Evolutionary conservation across 2,329 filamentous ascomycete species (phyloP), one percentile per base, ranked within the genome.

Genomic region (Cordyceps militaris): DNA sequence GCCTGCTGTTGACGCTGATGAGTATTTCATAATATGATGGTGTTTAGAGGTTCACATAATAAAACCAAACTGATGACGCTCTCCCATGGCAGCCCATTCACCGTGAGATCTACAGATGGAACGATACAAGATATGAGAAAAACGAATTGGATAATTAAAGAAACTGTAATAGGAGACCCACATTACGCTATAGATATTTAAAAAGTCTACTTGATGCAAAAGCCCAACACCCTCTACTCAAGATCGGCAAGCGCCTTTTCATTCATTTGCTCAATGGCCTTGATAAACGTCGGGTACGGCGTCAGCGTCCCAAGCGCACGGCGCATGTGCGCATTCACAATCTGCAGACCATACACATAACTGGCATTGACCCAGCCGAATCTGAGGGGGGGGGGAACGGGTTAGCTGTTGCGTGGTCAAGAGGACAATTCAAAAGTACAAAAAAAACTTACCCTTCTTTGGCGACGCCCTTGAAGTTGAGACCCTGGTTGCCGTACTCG

Each of bases 291-390:
- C 47, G 94, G 88, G 70, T 89, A 97, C 2, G 89, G 87, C 4
- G 92, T 97, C 64, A 96, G 79, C 7, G 91, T 89, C 58, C 92
- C 93, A 40, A 99, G 79, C 1, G 93, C 91, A 65, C 92, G 88
- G 70, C 87, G 85, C 84, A 94, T 92, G 73, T 96, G 91, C 32
- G 89, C 88, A 65, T 89, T 92, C 60, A 96, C 80, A 64, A 97
- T 89, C 63, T 92, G 87, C 60, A 97, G 79, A 42, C 93, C 94
- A 68, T 95, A 95, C 58, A 97, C 89, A 70, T 96, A 99, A 70
- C 92, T 97, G 66, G 94, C 93, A 70, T 99, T 99, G 67, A 97
- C 94, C 94, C 94, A 99, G 54, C 93, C 94, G 69, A 99, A 99
- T 59, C 93, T 96, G 67, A 32, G 11, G 6, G 30, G 6, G 30